phyloP scores from a whole-genome alignment of 2,329 filamentous ascomycete species.

The Fusarium caatingaense region DNA sequence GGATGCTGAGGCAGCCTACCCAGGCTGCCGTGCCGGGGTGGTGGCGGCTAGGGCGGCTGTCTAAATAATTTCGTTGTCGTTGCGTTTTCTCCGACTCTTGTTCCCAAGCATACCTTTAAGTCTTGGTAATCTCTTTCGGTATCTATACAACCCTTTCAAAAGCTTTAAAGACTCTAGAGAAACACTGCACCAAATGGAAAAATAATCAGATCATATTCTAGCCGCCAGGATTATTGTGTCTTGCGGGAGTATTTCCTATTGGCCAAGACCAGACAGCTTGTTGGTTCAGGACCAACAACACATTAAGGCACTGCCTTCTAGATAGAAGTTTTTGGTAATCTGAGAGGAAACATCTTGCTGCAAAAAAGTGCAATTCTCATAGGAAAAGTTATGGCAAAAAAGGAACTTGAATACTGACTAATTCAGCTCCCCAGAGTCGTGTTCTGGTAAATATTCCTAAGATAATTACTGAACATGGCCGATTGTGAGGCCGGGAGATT shows the following conservation, averaged over 20 bases:
- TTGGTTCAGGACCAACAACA: slow-evolving; percentile 1
- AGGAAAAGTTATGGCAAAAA: neutral
- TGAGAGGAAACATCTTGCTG: neutral
- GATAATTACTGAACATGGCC: neutral
- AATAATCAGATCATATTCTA: neutral
- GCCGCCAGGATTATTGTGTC: neutral
- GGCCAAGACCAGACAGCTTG: neutral
- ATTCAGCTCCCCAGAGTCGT: neutral
- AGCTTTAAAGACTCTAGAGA: accelerated
- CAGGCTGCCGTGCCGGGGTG: neutral
- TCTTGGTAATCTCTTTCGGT: neutral
- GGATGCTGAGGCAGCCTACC: neutral
- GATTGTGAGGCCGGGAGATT: neutral
- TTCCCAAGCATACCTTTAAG: neutral
- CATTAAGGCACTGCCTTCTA: neutral
- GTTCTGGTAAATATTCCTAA: accelerated
- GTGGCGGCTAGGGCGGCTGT: neutral
- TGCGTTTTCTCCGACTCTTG: neutral
- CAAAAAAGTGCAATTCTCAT: neutral
- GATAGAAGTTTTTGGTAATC: neutral
- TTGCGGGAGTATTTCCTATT: neutral
- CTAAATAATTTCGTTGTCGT: neutral
- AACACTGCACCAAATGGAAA: neutral
- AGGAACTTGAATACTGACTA: neutral
- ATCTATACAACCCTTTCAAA: too few relatives aligned